Percentiles rank a stretch among this genome's conserved stretches.
phyloP scores from a whole-genome alignment of 164 flowering plant genomes.

The Litsea cubeba region DNA sequence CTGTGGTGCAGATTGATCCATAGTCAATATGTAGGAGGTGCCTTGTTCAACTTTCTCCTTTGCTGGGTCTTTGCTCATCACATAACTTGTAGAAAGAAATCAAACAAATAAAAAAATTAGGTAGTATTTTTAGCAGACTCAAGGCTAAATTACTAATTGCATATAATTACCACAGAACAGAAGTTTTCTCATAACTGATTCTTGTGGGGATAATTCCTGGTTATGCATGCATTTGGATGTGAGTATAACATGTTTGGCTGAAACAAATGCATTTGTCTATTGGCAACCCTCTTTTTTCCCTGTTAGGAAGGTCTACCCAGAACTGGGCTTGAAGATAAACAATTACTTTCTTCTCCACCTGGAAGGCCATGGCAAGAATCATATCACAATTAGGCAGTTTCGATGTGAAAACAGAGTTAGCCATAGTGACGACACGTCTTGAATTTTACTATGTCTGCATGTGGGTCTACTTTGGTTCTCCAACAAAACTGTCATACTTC shows the following conservation, averaged over 20 bases:
- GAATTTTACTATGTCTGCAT: too few species aligned
- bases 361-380: too few species aligned
- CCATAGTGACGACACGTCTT: too few species aligned
- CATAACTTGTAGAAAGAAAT: not conserved
- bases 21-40: not conserved
- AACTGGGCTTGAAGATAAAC: too few species aligned
- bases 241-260: not conserved
- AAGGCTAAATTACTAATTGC: not conserved
- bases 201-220: not conserved
- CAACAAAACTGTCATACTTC: too few species aligned
- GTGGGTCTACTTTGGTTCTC: too few species aligned
- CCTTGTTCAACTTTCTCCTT: not conserved
- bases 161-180: not conserved
- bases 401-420: too few species aligned
- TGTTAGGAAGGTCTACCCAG: too few species aligned
- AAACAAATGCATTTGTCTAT: too few species aligned
- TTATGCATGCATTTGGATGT: not conserved
- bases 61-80: not conserved
- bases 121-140: not conserved
- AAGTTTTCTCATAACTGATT: not conserved
- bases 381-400: too few species aligned
- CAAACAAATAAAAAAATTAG: not conserved
- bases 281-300: too few species aligned
- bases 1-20: constrained; percentile 18
- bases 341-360: too few species aligned